phyloP scores from a whole-genome alignment of 805 yeast species.

The Candida loeiensis region DNA sequence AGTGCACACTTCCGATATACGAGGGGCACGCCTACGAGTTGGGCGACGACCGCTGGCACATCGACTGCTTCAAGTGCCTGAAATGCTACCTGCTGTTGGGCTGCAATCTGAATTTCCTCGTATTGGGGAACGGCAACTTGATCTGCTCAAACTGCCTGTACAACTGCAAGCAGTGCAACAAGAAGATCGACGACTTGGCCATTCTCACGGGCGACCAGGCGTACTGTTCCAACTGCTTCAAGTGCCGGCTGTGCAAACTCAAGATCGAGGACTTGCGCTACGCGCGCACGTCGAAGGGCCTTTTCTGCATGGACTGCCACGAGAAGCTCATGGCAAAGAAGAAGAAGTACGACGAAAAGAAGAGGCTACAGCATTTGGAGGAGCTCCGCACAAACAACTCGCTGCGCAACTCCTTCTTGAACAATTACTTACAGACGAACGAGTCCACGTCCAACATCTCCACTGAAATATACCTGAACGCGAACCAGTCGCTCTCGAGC shows the following conservation, averaged over 20 bases:
- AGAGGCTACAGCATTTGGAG: conserved; percentile 21
- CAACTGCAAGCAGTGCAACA: conserved; percentile 77
- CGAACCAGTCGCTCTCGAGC: conserved; percentile 8
- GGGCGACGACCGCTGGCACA: conserved; percentile 95
- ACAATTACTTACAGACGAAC: conserved; percentile 11
- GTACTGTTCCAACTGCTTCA: conserved; percentile 85
- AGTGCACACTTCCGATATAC: conserved; percentile 49
- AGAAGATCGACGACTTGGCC: conserved; percentile 88
- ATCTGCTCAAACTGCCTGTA: conserved; percentile 93
- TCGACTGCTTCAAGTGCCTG: conserved; percentile 86
- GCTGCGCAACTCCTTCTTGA: conserved; percentile 11
- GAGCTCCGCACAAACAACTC: conserved; percentile 9
- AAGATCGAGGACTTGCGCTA: conserved; percentile 85
- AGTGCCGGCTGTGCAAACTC: conserved; percentile 81
- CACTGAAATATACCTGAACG: conserved; percentile 6
- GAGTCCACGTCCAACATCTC: conserved; percentile 5
- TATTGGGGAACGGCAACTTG: conserved; percentile 86
- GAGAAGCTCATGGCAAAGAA: conserved; percentile 75
- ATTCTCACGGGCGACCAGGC: conserved; percentile 94
- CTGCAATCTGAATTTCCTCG: conserved; percentile 84
- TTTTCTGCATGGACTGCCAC: conserved; percentile 92
- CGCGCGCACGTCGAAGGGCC: conserved; percentile 89
- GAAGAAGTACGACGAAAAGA: conserved; percentile 55
- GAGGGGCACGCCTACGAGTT: conserved; percentile 95
- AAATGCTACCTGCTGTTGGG: conserved; percentile 76